phyloP scores from a whole-genome alignment of 352 stramenopile genomes.

The Phytophthora niederhauseri region DNA sequence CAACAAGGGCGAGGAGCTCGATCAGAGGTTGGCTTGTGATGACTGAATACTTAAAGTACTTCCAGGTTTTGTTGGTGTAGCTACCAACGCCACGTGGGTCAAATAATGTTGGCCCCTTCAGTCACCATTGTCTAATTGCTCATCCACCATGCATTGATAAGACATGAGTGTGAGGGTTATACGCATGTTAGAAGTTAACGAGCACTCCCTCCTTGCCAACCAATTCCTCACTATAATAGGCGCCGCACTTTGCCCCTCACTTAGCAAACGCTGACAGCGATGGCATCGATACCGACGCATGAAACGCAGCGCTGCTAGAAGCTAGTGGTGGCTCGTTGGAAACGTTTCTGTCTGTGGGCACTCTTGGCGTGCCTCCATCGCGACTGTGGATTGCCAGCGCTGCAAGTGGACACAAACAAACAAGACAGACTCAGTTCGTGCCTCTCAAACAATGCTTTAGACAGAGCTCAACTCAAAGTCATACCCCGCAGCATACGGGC shows the following conservation, averaged over 20 bases:
- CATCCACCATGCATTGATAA: no score
- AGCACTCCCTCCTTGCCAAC: background rate
- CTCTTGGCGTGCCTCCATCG: conserved; percentile 39
- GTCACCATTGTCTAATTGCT: no score
- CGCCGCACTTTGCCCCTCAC: background rate
- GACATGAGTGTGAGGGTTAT: no score
- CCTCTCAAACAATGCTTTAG: background rate
- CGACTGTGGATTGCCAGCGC: conserved; percentile 64
- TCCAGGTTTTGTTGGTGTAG: no score
- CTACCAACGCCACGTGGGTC: no score
- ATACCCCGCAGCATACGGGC: conserved; percentile 62
- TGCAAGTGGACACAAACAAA: conserved; percentile 28
- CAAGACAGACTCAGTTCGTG: background rate
- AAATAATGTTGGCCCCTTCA: no score
- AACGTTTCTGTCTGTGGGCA: conserved; percentile 17
- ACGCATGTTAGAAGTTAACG: background rate
- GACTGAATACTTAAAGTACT: no score
- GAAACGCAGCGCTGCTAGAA: conserved; percentile 10
- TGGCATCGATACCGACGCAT: conserved; percentile 28
- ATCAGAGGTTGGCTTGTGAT: no score
- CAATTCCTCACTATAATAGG: background rate
- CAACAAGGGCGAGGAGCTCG: no score
- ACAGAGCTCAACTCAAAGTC: conserved; percentile 13
- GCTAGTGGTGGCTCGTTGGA: conserved; percentile 14
- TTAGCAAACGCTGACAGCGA: conserved; percentile 28